A percentile compares a stretch with the other conserved stretches of the same genome.
These are phyloP conservation scores for Tulasnella sp. DNA, from an alignment of 768 basidiomycete species.

Conservation along the genomic window DNA sequence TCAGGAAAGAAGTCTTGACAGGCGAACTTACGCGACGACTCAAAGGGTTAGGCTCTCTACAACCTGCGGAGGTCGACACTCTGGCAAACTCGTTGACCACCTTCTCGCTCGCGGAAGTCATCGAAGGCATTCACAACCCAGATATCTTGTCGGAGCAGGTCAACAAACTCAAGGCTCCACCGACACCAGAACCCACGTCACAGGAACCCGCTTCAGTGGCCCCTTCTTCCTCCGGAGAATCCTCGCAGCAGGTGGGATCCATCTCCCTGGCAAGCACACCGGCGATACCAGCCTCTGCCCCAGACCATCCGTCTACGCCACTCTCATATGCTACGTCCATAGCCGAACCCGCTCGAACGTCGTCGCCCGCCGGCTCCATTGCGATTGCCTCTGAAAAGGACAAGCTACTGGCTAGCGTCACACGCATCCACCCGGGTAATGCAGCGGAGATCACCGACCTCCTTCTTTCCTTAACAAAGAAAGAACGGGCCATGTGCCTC, in stretches of 20 bases:
- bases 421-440: slow-evolving; percentile 45
- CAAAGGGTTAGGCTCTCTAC: slow-evolving; percentile 40
- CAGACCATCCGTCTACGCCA: slow-evolving; percentile 80
- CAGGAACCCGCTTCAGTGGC: slow-evolving; percentile 1
- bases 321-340: slow-evolving; percentile 63
- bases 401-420: slow-evolving; percentile 56
- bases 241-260: slow-evolving; percentile 52
- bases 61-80: slow-evolving; percentile 43
- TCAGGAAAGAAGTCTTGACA: slow-evolving; percentile 73
- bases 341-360: slow-evolving; percentile 75
- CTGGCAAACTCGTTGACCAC: slow-evolving; percentile 64
- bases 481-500: slow-evolving; percentile 81
- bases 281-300: slow-evolving; percentile 52
- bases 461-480: slow-evolving; percentile 75
- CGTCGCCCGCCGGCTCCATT: slow-evolving; percentile 55
- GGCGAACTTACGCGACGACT: slow-evolving; percentile 73
- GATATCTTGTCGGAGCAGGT: slow-evolving; percentile 56
- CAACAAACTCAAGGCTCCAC: slow-evolving; percentile 27
- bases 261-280: slow-evolving; percentile 49
- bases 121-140: slow-evolving; percentile 63
- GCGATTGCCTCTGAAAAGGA: slow-evolving; percentile 64
- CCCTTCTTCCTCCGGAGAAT: neutral
- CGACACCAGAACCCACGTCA: slow-evolving; percentile 27
- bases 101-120: slow-evolving; percentile 63
- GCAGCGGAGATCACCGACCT: slow-evolving; percentile 61